Evolutionary conservation across 1,139 yeast genomes (phyloP).

Genomic region (Candida dubliniensis): DNA sequence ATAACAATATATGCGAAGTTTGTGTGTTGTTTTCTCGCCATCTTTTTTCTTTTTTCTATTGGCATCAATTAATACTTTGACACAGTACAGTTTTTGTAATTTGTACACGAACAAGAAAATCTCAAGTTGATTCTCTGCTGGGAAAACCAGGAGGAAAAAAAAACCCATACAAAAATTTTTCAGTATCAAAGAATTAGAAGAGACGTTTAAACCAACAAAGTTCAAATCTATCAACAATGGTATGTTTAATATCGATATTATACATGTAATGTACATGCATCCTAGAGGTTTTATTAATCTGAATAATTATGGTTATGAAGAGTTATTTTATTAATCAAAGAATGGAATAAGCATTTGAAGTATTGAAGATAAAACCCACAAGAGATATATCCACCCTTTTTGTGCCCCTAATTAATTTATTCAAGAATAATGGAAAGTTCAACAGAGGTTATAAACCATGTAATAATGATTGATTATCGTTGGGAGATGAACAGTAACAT

Average conservation of each 20-base stretch:
- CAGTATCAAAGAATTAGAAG: conserved; percentile 1
- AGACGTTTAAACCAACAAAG: conserved; percentile 2
- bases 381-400: too few relatives aligned
- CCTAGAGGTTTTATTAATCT: too few relatives aligned
- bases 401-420: background rate
- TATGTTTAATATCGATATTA: conserved; percentile 11
- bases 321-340: too few relatives aligned
- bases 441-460: too few relatives aligned
- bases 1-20: background rate
- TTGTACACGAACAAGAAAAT: background rate
- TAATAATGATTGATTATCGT: too few relatives aligned
- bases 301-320: background rate
- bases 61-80: background rate
- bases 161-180: conserved; percentile 10
- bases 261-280: too few relatives aligned
- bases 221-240: conserved; percentile 17
- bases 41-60: background rate
- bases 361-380: too few relatives aligned
- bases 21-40: background rate
- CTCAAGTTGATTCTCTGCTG: background rate
- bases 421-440: background rate
- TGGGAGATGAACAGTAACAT: too few relatives aligned
- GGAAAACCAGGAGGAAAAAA: background rate
- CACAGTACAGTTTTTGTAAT: background rate
- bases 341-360: too few relatives aligned